These are phyloP conservation scores for Solanum neorickii DNA, from an alignment of 257 asterid genomes.

Conservation along the genomic window DNA sequence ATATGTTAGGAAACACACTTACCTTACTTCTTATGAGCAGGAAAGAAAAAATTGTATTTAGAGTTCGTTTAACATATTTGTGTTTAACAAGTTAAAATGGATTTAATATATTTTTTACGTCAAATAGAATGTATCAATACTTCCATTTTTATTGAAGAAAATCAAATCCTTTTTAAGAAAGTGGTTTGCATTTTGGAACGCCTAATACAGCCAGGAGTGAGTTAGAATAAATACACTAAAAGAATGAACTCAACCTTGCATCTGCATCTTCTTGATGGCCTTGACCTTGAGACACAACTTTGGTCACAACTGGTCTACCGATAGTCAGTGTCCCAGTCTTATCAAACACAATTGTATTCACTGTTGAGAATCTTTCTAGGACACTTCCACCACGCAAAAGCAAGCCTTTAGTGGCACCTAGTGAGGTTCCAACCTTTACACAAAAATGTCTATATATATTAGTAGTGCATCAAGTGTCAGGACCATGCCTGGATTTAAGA, in stretches of 20 bases:
- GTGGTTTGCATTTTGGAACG: not conserved
- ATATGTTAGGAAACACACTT: not conserved
- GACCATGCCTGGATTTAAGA: not conserved
- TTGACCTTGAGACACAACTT: slow-evolving; percentile 38
- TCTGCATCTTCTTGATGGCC: slow-evolving; percentile 22
- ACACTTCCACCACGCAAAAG: slow-evolving; percentile 97
- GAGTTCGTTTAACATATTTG: not conserved
- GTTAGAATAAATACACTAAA: not conserved
- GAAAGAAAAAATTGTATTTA: not conserved
- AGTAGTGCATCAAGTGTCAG: not conserved
- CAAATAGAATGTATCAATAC: not conserved
- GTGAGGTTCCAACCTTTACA: slow-evolving; percentile 95
- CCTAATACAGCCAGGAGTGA: not conserved
- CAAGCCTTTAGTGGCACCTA: slow-evolving; percentile 93
- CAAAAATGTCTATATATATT: not conserved
- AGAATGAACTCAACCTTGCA: slow-evolving; percentile 41
- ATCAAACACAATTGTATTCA: slow-evolving; percentile 80
- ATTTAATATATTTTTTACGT: not conserved
- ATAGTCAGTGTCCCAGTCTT: slow-evolving; percentile 93
- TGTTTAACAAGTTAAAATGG: not conserved
- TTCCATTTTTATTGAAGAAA: not conserved
- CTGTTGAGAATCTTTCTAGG: slow-evolving; percentile 75
- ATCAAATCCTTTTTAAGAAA: not conserved
- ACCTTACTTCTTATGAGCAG: not conserved
- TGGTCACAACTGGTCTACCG: slow-evolving; percentile 87